Evolutionary conservation across 371 early-diverging fungal genomes (phyloP), one percentile per base, ranked within the genome.

Genomic region (Lichtheimia corymbifera): DNA sequence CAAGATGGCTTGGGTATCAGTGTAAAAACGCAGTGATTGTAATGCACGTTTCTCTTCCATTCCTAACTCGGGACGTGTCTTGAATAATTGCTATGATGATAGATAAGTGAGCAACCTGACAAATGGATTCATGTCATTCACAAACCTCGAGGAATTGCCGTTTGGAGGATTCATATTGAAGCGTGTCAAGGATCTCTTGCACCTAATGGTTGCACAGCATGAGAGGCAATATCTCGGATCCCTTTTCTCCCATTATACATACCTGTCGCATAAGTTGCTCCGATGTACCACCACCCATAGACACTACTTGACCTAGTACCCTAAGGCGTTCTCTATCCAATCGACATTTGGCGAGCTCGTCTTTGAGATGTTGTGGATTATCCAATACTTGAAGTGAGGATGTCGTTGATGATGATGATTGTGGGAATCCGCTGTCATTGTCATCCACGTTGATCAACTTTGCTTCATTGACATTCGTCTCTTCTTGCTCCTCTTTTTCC

Each of bases 281-380:
- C 11, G 69, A 57, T 13, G 59, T 6, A 14, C 55, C 58, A 6
- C 55, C 59, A 6, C 64, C 58, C 2, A 65, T 54, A n/a, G 61
- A 35, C 2, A 69, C 54, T 9, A 51, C 69, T 15, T 53, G 25
- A 15, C 59, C 49, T 0, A 77, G 25, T 6, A 72, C 24, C n/a
- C 17, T n/a, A n/a, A 73, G 25, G 1, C 70, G 63, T 61, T 79
- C 79, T 42, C 79, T 66, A 53, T 79, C 79, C 40, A 79, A 30
- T 5, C 76, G 72, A 54, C 72, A 75, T 40, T 41, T 30, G 12
- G 53, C 18, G 7, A 77, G 30, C 11, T 41, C 49, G 9, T 61
- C 44, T 6, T 64, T n/a, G 0, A 70, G 18, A 11, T 65, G 30
- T 0, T 59, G 40, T 53, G 58, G 30, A 28, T 57, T 53, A 15